These are phyloP conservation scores for Bromus sterilis DNA, from an alignment of 176 grass and related monocot genomes.

Conservation along the genomic window DNA sequence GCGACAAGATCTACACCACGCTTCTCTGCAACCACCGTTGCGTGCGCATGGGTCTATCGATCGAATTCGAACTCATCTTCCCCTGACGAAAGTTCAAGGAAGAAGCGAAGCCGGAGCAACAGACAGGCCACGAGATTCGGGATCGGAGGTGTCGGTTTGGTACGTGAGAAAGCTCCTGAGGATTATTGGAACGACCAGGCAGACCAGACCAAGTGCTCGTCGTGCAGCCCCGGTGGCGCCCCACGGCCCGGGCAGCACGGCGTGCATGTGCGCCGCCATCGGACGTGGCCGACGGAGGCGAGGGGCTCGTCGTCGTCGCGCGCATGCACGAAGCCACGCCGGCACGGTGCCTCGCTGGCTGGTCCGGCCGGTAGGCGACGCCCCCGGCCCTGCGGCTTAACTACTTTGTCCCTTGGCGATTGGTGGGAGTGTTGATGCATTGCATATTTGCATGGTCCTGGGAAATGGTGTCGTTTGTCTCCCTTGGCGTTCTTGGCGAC, in stretches of 20 bases:
- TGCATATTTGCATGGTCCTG: not conserved
- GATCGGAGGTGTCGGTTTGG: not conserved
- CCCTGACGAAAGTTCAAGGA: constrained; percentile 3
- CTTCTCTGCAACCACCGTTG: not conserved
- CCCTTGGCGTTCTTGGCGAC: not conserved
- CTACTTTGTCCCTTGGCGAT: not conserved
- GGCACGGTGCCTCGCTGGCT: not conserved
- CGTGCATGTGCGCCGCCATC: not conserved
- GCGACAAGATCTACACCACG: not conserved
- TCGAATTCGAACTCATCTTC: not conserved
- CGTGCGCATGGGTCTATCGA: not conserved
- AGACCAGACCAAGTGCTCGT: constrained; percentile 3
- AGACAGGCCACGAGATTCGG: not conserved
- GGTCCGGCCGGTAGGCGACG: not conserved
- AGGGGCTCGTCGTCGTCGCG: not conserved
- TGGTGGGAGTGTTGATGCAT: not conserved
- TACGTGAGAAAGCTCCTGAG: not conserved
- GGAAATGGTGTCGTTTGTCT: not conserved
- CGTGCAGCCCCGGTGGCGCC: constrained; percentile 19
- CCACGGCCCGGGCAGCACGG: not conserved
- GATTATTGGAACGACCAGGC: not conserved
- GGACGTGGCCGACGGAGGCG: not conserved
- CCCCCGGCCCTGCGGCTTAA: not conserved
- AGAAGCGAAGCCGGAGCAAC: not conserved
- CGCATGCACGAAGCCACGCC: constrained; percentile 23